phyloP scores from a whole-genome alignment of 768 basidiomycete species.

The Kwoniella europaea region DNA sequence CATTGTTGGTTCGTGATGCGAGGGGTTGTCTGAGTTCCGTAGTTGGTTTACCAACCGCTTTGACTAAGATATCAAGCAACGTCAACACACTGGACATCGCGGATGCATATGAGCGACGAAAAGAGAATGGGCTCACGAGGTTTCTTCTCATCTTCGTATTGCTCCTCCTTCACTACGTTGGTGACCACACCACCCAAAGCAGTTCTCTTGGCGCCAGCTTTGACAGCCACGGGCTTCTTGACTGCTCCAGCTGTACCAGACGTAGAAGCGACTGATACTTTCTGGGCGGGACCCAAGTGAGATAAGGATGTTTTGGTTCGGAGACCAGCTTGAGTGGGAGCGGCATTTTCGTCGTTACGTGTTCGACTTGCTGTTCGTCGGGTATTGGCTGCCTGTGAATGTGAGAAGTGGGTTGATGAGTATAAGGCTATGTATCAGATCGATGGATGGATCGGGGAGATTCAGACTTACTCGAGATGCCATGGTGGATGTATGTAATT shows the following conservation, averaged over 20 bases:
- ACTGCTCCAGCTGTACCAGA: conserved; percentile 21
- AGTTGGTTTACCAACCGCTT: conserved; percentile 4
- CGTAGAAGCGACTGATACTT: conserved; percentile 24
- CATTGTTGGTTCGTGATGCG: conserved; percentile 38
- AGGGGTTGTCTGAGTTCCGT: conserved; percentile 45
- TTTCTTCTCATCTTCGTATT: conserved; percentile 45
- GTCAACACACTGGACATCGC: not conserved
- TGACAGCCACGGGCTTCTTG: conserved; percentile 61
- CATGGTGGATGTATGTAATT: conserved; percentile 17
- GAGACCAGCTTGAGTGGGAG: conserved; percentile 32
- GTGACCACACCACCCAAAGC: conserved; percentile 86
- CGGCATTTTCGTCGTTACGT: conserved; percentile 56
- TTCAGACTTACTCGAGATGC: conserved; percentile 24
- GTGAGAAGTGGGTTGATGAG: not conserved
- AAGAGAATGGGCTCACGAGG: conserved; percentile 27
- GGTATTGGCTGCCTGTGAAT: conserved; percentile 31
- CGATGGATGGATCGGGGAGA: not conserved
- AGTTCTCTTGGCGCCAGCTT: conserved; percentile 69
- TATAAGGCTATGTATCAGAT: not conserved
- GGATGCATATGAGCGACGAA: not conserved
- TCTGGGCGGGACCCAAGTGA: conserved; percentile 44
- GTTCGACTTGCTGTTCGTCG: conserved; percentile 42
- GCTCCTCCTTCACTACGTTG: conserved; percentile 61
- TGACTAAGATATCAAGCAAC: conserved; percentile 4
- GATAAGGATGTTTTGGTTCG: conserved; percentile 48